Conservation (phyloP, 2,329 filamentous ascomycete species). For the Lachnellula subtilissima region DNA sequence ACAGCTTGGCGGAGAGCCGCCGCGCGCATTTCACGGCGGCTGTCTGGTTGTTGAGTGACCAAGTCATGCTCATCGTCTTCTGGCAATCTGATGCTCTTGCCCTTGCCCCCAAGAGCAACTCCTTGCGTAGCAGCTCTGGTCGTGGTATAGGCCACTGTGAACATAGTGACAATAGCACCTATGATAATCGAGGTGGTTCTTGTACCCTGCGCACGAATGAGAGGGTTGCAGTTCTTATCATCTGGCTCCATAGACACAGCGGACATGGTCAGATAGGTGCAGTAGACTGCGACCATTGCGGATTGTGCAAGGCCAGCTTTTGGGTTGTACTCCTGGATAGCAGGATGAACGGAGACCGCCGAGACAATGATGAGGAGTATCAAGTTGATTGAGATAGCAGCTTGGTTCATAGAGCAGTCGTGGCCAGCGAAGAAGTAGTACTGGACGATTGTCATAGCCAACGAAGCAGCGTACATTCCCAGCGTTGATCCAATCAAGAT, state of each 20-base stretch:
- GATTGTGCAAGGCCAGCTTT: constrained; percentile 95
- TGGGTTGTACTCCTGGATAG: constrained; percentile 85
- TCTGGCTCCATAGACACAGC: constrained; percentile 98
- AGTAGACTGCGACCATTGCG: constrained; percentile 95
- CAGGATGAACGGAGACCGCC: constrained; percentile 80
- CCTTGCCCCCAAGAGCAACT: constrained; percentile 63
- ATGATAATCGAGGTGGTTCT: constrained; percentile 87
- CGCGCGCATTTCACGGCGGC: constrained; percentile 84
- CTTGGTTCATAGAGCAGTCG: constrained; percentile 92
- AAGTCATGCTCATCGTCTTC: constrained; percentile 82
- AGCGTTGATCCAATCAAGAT: constrained; percentile 88
- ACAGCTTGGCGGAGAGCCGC: constrained; percentile 88
- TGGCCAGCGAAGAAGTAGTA: constrained; percentile 88
- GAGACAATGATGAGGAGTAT: constrained; percentile 77
- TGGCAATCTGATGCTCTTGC: constrained; percentile 54
- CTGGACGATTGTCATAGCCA: constrained; percentile 94
- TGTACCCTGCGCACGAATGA: constrained; percentile 79
- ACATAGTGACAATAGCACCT: constrained; percentile 91
- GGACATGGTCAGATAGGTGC: constrained; percentile 97
- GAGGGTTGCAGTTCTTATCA: constrained; percentile 87
- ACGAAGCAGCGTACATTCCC: constrained; percentile 84
- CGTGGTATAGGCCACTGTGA: constrained; percentile 96
- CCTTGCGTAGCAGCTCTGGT: constrained; percentile 92
- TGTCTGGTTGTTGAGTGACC: constrained; percentile 75
- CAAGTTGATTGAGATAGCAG: constrained; percentile 91